These are phyloP conservation scores for Leucosporidium yakuticum DNA, from an alignment of 768 basidiomycete species.

Conservation along the genomic window DNA sequence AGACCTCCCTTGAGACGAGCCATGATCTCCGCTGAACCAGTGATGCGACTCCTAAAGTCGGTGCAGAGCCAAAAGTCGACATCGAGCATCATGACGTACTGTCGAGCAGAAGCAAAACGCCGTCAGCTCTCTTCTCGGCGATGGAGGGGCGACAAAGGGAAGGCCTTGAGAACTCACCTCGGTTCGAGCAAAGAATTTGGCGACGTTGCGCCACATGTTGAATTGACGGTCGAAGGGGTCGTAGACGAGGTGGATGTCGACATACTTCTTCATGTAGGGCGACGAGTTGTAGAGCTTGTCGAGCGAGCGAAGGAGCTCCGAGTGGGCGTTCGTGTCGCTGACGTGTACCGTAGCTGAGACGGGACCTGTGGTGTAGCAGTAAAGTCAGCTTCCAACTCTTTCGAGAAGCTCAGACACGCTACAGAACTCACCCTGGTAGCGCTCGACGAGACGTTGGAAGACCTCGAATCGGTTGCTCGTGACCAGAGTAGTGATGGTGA, in stretches of 20 bases:
- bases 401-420: neutral
- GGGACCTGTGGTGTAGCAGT: conserved; percentile 53
- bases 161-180: conserved; percentile 45
- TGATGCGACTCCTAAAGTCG: conserved; percentile 61
- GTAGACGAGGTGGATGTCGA: conserved; percentile 80
- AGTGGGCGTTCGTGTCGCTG: conserved; percentile 43
- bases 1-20: conserved; percentile 52
- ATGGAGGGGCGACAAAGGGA: neutral
- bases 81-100: conserved; percentile 81
- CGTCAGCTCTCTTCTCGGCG: neutral
- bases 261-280: conserved; percentile 59
- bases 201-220: conserved; percentile 84
- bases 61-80: conserved; percentile 82
- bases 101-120: neutral
- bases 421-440: conserved; percentile 59
- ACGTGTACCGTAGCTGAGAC: conserved; percentile 79
- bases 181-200: conserved; percentile 74
- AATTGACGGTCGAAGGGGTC: conserved; percentile 70
- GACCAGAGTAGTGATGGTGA: conserved; percentile 78
- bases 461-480: conserved; percentile 72
- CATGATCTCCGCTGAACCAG: conserved; percentile 47
- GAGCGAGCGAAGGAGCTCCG: conserved; percentile 56
- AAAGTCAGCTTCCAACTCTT: neutral
- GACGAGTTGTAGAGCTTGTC: conserved; percentile 63
- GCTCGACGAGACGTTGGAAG: conserved; percentile 63